Evolutionary conservation across 1,284 basidiomycete genomes (phyloP).

Genomic region (Acaromyces ingoldii): DNA sequence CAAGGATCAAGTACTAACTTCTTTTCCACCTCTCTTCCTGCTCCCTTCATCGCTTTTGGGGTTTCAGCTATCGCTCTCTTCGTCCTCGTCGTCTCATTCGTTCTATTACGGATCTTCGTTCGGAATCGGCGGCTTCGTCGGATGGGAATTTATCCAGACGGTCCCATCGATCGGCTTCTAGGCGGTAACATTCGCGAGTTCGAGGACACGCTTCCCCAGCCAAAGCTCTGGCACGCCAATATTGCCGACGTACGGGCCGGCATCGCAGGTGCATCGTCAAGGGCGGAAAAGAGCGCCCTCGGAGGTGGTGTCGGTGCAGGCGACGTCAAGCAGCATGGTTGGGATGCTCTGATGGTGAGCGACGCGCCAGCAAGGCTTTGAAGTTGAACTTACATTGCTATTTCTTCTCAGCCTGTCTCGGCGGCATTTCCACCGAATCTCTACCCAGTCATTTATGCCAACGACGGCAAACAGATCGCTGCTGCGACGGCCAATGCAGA

Average conservation of each 20-base stretch:
- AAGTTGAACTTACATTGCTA: too few species aligned
- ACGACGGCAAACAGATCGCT: background rate
- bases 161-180: conserved; percentile 26
- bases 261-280: background rate
- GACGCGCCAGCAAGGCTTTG: too few species aligned
- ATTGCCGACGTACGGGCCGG: conserved; percentile 16
- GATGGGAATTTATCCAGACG: conserved; percentile 32
- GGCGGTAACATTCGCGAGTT: conserved; percentile 23
- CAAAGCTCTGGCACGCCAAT: conserved; percentile 41
- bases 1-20: too few species aligned
- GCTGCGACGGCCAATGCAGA: background rate
- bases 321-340: conserved; percentile 25
- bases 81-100: conserved; percentile 42
- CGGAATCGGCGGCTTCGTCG: conserved; percentile 37
- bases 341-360: conserved; percentile 27
- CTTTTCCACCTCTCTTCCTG: conserved; percentile 14
- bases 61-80: conserved; percentile 40
- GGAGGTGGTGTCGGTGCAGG: conserved; percentile 16
- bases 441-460: conserved; percentile 20
- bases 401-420: conserved; percentile 20
- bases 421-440: conserved; percentile 29
- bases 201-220: conserved; percentile 35
- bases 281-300: conserved; percentile 10
- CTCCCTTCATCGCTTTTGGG: conserved; percentile 34
- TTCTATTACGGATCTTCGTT: conserved; percentile 41